Evolutionary conservation across 208 protist genomes (phyloP), one percentile per base, ranked within the genome.

Genomic region (Trypanosoma melophagium): DNA sequence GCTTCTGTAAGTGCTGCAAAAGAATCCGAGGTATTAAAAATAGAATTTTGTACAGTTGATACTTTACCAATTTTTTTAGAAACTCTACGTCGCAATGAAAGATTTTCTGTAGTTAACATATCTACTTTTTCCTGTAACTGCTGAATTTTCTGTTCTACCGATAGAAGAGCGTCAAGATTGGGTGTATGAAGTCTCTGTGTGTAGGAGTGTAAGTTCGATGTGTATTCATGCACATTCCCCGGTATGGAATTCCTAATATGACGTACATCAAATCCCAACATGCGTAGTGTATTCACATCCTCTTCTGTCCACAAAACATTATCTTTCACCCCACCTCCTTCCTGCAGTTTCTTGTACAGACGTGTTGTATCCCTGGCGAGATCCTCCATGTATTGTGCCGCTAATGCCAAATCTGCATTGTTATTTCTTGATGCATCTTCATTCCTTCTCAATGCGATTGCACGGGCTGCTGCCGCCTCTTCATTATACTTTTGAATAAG

Each of bases 341-440:
- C 3, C 17, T 31, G 42, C 31, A 47, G n/a, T 55, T 70, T 70
- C 16, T 19, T 9, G 13, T 56, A 44, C 9, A 70, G 38, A 4
- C 45, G 54, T 21, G 22, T 52, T 10, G 65, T 55, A 45, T 70
- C 65, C 1, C 19, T 42, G 21, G 55, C 40, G 13, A 70, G 56
- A 24, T 70, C 65, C n/a, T 70, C 65, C 21, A 70, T 56, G 45
- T 56, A 63, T n/a, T 62, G 53, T n/a, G 65, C 65, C 28, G 47
- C 42, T 28, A 62, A 4, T n/a, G 44, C 5, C 21, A 70, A 47
- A 22, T 70, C 28, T 35, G 28, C 64, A 17, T 22, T 22, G 16
- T 21, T 21, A 28, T n/a, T 25, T 1, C 22, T 25, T 1, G 38
- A 21, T 10, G 19, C 3, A 24, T 70, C 45, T 56, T 38, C 55